Base-by-base conservation (phyloP, 1,284 basidiomycete species). In the Trichosporon inkin region DNA sequence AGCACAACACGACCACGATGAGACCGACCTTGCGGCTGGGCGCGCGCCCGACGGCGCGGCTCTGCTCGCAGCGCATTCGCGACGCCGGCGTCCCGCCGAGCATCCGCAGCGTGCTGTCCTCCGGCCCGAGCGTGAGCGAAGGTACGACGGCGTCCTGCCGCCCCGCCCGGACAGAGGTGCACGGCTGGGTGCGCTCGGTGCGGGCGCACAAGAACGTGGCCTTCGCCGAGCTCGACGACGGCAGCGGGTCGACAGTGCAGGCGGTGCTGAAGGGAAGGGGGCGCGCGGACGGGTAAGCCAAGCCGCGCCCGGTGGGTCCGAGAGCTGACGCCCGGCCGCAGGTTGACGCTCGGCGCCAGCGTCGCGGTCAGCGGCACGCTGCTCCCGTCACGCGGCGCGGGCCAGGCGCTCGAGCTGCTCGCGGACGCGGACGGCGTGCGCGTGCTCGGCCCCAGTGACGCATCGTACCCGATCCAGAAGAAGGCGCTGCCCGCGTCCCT, bases 381-480 rank as follows among this genome's bases (percentile, higher is more conserved):
- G 24, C 81, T 84, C 3, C 72, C 82, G 22, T 90, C 87, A 63
- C 84, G 81, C 10, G 90, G 90, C 0, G 69, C 78, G 11, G 87
- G 86, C 4, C 90, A 92, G 72, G 82, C 83, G 11, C 81, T 83
- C 60, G 92, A 95, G 74, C 81, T 96, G 4, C 76, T 84, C 19
- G 44, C 28, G 16, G 24, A 40, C n/a, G 89, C 89, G 0, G 80
- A 87, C 14, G 73, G 81, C 3, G 79, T 88, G 1, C 79, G 85
- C 28, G 79, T 92, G 1, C 74, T 93, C 1, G 92, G 92, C 10
- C 80, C 80, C 55, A 92, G 88, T 71, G 85, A 90, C 71, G 84
- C 88, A 63, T 88, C 89, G 59, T 94, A 94, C 72, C 91, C 92
- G 0, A 89, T 92, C 47, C 92, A 92, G 77, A 94, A 92, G 76